Base-by-base conservation (phyloP, 192 early-diverging fungal genomes). In the Pilobolus umbonatus region DNA sequence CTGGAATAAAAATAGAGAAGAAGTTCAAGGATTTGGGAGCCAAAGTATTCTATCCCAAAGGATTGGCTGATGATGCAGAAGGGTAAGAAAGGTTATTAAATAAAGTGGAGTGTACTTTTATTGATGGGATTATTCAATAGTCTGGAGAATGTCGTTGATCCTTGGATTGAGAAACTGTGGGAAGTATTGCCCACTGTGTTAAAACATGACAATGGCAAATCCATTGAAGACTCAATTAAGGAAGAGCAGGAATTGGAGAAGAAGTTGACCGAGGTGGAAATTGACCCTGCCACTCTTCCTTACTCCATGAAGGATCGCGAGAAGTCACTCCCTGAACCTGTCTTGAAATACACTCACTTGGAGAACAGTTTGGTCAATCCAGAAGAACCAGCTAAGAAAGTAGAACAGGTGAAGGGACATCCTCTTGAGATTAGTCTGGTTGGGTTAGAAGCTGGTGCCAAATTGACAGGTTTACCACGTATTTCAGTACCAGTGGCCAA, bases 101-200 rank as follows among this genome's bases (percentile, higher is more conserved):
- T 29, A 25, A 44, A 45, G 22, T 36, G 6, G 11, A 17, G 28
- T 58, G 3, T 50, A 34, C 36, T 19, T 52, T 55, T 49, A 26
- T 47, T 6, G 47, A 14, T 32, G 9, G 3, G 29, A 19, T 29
- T 24, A 26, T 35, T 45, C 11, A 44, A 9, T 49, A 89, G 88
- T 7, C 66, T 98, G 0, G 95, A 98, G 66, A 81, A 83, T 21
- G 79, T 82, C 3, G 89, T 98, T 1, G 95, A 98, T 72, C 88
- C 91, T 31, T 98, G 95, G 95, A 86, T 94, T 63, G 83, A 81
- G 45, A 82, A 85, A 2, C 56, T 97, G 21, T 97, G 94, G 94
- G 65, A 75, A 2, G 75, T 64, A 1, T 70, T 97, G 30, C 79
- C 78, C 0, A 72, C 76, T 14, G 75, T 71, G 5, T 69, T 76